Evolutionary conservation across 306 rosid species (phyloP).

Genomic region (Bauhinia variegata): DNA sequence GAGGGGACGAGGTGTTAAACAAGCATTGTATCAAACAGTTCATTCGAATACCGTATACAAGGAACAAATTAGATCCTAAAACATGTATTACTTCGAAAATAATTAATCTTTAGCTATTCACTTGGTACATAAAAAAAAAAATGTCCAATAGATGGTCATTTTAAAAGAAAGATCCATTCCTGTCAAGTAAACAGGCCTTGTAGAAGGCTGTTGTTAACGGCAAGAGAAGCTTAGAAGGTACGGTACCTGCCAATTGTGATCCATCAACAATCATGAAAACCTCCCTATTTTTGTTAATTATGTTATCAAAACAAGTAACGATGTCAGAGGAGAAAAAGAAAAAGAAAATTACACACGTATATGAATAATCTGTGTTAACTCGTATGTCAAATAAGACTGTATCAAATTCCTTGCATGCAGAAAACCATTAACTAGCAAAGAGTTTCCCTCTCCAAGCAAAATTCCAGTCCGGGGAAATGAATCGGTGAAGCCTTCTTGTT

Average conservation of each 20-base stretch:
- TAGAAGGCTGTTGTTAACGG: slow-evolving; percentile 69
- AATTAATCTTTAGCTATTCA: too few species aligned
- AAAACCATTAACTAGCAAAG: neutral
- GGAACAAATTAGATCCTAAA: slow-evolving; percentile 81
- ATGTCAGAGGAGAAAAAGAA: too few species aligned
- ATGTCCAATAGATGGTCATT: slow-evolving; percentile 78
- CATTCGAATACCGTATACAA: slow-evolving; percentile 70
- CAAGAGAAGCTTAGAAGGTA: slow-evolving; percentile 80
- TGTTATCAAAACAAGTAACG: too few species aligned
- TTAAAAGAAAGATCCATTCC: slow-evolving; percentile 69
- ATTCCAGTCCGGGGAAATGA: neutral
- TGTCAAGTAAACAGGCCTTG: slow-evolving; percentile 71
- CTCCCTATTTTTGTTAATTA: neutral
- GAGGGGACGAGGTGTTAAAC: neutral
- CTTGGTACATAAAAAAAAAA: too few species aligned
- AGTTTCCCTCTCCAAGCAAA: neutral
- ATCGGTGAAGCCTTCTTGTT: slow-evolving; percentile 12
- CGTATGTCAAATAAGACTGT: neutral
- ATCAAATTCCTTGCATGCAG: neutral
- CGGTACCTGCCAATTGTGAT: slow-evolving; percentile 61
- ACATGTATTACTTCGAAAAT: too few species aligned
- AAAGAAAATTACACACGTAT: too few species aligned
- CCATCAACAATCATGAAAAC: slow-evolving; percentile 18
- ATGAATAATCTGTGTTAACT: neutral
- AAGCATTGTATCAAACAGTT: neutral